Evolutionary conservation across 331 rosid genomes (phyloP), one percentile per base, ranked within the genome.

Genomic region (Acacia pycnantha): DNA sequence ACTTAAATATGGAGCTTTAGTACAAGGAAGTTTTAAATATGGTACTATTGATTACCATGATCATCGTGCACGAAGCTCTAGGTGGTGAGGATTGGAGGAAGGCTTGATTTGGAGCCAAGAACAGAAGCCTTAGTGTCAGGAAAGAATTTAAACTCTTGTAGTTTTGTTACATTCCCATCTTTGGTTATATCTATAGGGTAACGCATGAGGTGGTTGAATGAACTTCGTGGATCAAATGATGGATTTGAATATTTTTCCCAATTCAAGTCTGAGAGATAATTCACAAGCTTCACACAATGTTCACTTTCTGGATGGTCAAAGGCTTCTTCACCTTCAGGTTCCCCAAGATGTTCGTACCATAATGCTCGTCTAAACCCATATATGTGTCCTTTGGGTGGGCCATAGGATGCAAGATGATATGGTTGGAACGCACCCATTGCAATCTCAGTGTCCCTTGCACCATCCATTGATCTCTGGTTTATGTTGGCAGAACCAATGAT

Each of bases 341-440:
- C 6, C 6, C 89, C 90, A 27, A 92, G 84, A 81, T 96, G 97
- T 48, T 96, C 97, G 68, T n/a, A 61, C 99, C 97, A 92, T 33
- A 96, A 82, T 71, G 93, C 74, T 61, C 84, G 54, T 74, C 98
- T 76, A 74, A 96, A 90, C 31, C 89, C 97, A 47, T 77, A 70
- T 22, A 87, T 84, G 11, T 84, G 85, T 19, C 90, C 90, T 53
- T 64, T 82, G 2, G 88, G 48, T 79, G 56, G 22, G 8, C 73
- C 76, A 7, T 44, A 16, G 4, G 78, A 31, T 47, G 88, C 73
- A 69, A 90, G 29, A 61, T 92, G 85, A 6, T 68, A 8, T 8
- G 93, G 94, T 77, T 94, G 99, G 73, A 84, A 94, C 82, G 91
- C 99, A 18, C 99, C 98, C 94, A 92, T 94, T 31, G 97, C 94